Conservation (phyloP, 768 basidiomycete species). For the Ramaria sp. region DNA sequence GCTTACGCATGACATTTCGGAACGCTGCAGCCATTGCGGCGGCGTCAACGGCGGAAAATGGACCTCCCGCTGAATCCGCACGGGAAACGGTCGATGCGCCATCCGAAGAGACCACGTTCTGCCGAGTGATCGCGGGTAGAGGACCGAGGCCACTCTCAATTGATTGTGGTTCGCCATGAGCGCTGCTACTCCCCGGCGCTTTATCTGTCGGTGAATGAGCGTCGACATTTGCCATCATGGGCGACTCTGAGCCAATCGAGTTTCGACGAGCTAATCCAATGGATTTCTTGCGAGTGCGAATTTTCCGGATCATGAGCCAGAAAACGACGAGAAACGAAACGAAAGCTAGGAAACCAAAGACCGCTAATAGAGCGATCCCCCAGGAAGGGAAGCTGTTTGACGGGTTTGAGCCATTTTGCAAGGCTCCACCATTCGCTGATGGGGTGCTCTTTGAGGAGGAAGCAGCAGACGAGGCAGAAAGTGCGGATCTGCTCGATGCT, state of each 20-base stretch:
- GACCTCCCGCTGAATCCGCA: constrained; percentile 44
- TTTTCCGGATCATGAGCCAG: constrained; percentile 63
- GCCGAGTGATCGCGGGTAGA: constrained; percentile 27
- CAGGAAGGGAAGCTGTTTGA: constrained; percentile 60
- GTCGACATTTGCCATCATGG: constrained; percentile 67
- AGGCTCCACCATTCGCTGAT: constrained; percentile 23
- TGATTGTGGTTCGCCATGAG: constrained; percentile 22
- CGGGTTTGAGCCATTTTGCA: constrained; percentile 32
- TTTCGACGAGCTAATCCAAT: constrained; percentile 41
- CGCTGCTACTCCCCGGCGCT: constrained; percentile 35
- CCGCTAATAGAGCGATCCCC: constrained; percentile 86
- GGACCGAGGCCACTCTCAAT: constrained; percentile 17
- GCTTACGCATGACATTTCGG: constrained; percentile 77
- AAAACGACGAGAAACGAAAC: constrained; percentile 53
- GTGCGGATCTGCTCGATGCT: constrained; percentile 12
- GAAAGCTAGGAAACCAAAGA: constrained; percentile 79
- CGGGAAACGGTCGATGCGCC: constrained; percentile 66
- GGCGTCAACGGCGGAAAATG: constrained; percentile 77
- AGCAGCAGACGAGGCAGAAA: constrained; percentile 15
- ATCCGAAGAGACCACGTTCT: constrained; percentile 46
- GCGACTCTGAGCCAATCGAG: constrained; percentile 70
- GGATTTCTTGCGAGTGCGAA: constrained; percentile 40
- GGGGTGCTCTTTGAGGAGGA: constrained; percentile 12
- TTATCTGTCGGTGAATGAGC: constrained; percentile 28
- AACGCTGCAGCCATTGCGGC: constrained; percentile 92